Base-by-base conservation (phyloP, 306 rosid species). In the Trifolium subterraneum region DNA sequence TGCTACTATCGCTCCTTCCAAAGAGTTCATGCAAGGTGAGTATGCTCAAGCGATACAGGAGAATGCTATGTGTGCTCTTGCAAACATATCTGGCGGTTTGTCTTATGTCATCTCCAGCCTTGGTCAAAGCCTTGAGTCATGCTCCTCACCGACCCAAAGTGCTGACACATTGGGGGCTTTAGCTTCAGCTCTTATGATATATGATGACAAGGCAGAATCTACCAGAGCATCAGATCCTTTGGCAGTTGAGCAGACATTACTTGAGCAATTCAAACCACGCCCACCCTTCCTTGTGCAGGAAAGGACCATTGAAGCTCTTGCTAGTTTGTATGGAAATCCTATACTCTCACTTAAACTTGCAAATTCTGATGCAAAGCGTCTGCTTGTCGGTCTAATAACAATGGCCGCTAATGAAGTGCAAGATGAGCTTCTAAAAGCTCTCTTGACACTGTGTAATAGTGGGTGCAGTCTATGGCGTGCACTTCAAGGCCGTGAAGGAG, bases 21-120 rank as follows among this genome's bases (percentile, higher is more conserved):
- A 94, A 85, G 98, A 94, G 84, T 94, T 94, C 84, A 94, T 94
- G 98, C 98, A 91, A 87, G 98, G 98, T 12, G 95, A 88, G 83
- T 61, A 82, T 87, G 98, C 98, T 78, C 98, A 94, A 86, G 97
- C 98, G 8, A 83, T 94, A 84, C 98, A 94, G 80, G 97, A 90
- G 80, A 90, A 88, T 90, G 96, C 98, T 11, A 91, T 94, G 98
- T 91, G 97, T 72, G 97, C 98, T 77, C 87, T 94, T 61, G 98
- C 98, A 18, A 94, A 91, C 81, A 94, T 94, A 79, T 94, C 98
- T 73, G 98, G 98, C 55, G 98, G 98, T 67, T 87, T 94, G 85
- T 94, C 98, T 68, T 90, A 75, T 74, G 98, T 94, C 68, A 94
- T 94, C 80, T 86, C 97, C 65, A 94, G 98, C 86, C 97, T 94